Evolutionary conservation across 1,284 basidiomycete genomes (phyloP), one percentile per base, ranked within the genome.

Genomic region (Ceratobasidium sp.): DNA sequence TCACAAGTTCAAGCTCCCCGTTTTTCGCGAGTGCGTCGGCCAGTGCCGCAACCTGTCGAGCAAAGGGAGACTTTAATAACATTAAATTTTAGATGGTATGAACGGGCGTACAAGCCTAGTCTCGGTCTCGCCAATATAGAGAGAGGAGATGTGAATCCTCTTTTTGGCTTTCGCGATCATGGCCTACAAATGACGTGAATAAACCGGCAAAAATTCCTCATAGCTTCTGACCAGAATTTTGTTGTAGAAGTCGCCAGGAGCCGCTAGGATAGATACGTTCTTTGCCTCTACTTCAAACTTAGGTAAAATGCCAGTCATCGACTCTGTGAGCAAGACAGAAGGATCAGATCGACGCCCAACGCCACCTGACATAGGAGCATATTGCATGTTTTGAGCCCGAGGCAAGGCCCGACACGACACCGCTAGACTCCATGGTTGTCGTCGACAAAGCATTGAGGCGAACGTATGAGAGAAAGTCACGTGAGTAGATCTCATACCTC

Each of bases 71-170:
- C 40, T 11, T 40, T 48, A 42, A 73, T 38, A 60, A 59, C 51
- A 42, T 72, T 40, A 40, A 28, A 14, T 53, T 38, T 14, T 36
- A 42, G n/a, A 9, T 33, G 30, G 30, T 60, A 64, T 51, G n/a
- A 28, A 40, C n/a, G 64, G 58, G 85, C 86, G 73, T 72, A 90
- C 92, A 70, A 95, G 83, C 73, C 89, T 84, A 21, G 81, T 79
- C 79, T 94, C 90, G 70, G 87, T 85, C 3, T 86, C 84, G 28
- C 92, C 91, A 62, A 95, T 88, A 78, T 95, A 95, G 36, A 95
- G 80, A 11, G 92, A 94, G 0, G 94, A 96, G 58, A 98, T 86
- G 78, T 95, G 91, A 77, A 98, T 88, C 72, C 93, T 86, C 72
- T 83, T 81, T 75, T 87, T 86, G 1, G 95, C 95, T 44, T 85